Evolutionary conservation across 139 green algal species (phyloP).

Genomic region (Picochlorum sp.): DNA sequence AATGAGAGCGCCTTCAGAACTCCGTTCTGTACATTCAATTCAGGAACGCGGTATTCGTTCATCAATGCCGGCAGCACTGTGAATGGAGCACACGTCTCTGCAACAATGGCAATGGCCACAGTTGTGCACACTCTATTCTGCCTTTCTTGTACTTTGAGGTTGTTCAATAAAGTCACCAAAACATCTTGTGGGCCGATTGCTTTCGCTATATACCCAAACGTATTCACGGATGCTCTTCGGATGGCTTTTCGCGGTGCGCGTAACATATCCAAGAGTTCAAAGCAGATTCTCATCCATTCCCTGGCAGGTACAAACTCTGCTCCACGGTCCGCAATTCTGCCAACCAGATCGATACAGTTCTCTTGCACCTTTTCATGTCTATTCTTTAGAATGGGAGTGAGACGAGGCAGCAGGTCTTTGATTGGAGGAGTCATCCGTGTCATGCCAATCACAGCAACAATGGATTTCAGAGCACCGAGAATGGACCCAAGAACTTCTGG

Average conservation of each 20-base stretch:
- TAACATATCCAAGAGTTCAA: conserved; percentile 98
- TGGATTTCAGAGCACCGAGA: conserved; percentile 88
- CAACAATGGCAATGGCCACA: conserved; percentile 98
- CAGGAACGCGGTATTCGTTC: conserved; percentile 96
- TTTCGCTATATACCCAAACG: conserved; percentile 99
- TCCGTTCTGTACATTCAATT: conserved; percentile 99
- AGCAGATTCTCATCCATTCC: conserved; percentile 99
- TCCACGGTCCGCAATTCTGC: conserved; percentile 92
- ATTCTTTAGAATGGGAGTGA: conserved; percentile 99
- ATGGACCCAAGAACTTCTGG: conserved; percentile 95
- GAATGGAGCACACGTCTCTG: conserved; percentile 97
- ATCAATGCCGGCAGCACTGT: conserved; percentile 98
- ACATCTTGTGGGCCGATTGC: conserved; percentile 96
- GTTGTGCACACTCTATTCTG: conserved; percentile 99
- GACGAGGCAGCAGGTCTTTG: conserved; percentile 96
- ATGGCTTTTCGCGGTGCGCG: conserved; percentile 97
- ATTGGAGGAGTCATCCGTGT: conserved; percentile 97
- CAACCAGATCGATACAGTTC: conserved; percentile 97
- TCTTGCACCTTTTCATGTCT: conserved; percentile 88
- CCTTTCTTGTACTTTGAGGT: conserved; percentile 98
- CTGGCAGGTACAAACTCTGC: conserved; percentile 93
- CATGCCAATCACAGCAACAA: conserved; percentile 98
- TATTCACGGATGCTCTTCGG: conserved; percentile 93
- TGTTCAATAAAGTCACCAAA: conserved; percentile 97
- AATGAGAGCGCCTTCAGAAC: conserved; percentile 97